phyloP scores from a whole-genome alignment of 768 basidiomycete species.

The Lactarius vividus region DNA sequence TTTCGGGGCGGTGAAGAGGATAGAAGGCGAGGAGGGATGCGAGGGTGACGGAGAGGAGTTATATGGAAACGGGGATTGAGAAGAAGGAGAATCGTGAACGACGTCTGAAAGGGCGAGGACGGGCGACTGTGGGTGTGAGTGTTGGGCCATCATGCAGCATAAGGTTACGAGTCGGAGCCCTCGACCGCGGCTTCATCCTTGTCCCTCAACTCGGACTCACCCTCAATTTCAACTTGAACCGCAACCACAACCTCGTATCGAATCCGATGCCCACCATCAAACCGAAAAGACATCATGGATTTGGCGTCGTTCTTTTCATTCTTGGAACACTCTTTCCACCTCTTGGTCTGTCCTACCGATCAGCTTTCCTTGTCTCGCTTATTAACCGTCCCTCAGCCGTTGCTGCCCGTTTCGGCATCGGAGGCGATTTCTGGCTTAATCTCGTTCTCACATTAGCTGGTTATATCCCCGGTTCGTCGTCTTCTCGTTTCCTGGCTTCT shows the following conservation, averaged over 20 bases:
- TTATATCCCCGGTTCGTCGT: constrained; percentile 73
- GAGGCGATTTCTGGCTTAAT: constrained; percentile 89
- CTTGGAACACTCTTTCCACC: constrained; percentile 90
- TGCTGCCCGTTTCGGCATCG: constrained; percentile 89
- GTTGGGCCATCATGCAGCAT: background rate
- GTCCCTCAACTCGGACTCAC: background rate
- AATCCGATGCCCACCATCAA: constrained; percentile 36
- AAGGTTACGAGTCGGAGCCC: background rate
- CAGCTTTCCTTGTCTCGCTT: constrained; percentile 11
- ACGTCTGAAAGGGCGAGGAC: constrained; percentile 79
- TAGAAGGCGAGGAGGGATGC: constrained; percentile 24
- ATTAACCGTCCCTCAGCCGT: constrained; percentile 58
- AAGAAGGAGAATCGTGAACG: constrained; percentile 75
- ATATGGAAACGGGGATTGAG: constrained; percentile 40
- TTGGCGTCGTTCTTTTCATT: constrained; percentile 76
- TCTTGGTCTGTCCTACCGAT: constrained; percentile 54
- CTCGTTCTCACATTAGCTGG: constrained; percentile 84
- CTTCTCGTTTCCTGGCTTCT: constrained; percentile 6
- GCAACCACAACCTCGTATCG: background rate
- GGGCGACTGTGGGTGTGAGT: constrained; percentile 42
- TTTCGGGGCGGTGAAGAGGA: constrained; percentile 28
- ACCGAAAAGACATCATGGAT: constrained; percentile 79
- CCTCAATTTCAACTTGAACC: background rate
- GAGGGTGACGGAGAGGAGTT: constrained; percentile 32
- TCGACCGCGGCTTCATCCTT: background rate